Evolutionary conservation across 2,329 filamentous ascomycete species (phyloP).

Genomic region (Fusarium sp.): DNA sequence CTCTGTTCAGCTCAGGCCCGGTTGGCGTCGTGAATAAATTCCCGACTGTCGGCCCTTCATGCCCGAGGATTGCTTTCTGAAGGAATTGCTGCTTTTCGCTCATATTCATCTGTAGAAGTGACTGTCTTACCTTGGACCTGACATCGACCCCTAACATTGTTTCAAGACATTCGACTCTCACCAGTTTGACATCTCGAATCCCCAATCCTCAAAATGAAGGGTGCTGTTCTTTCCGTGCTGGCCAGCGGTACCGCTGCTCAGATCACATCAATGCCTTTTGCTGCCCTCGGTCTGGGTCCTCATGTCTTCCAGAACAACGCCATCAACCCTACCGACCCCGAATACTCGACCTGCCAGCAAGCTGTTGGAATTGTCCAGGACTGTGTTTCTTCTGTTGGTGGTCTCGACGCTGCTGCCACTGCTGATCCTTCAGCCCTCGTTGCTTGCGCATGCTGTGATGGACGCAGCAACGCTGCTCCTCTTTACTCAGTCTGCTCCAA

Average conservation of each 20-base stretch:
- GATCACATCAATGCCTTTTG: constrained; percentile 30
- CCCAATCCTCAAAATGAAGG: constrained; percentile 36
- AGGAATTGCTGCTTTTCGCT: constrained; percentile 6
- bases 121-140: constrained; percentile 1
- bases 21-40: constrained; percentile 26
- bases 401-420: constrained; percentile 31
- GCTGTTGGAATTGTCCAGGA: constrained; percentile 29
- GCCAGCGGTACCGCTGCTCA: constrained; percentile 41
- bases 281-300: constrained; percentile 24
- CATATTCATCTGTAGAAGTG: constrained; percentile 11
- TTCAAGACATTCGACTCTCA: constrained; percentile 3
- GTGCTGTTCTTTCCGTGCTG: constrained; percentile 30
- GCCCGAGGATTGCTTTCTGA: constrained; percentile 1
- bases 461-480: constrained; percentile 29
- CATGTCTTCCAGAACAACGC: constrained; percentile 35
- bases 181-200: background rate
- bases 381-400: constrained; percentile 39
- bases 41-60: constrained; percentile 8
- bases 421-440: constrained; percentile 36
- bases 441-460: constrained; percentile 43
- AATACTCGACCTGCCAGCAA: constrained; percentile 37
- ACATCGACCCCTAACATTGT: background rate
- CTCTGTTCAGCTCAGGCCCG: constrained; percentile 14
- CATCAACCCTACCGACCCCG: constrained; percentile 36
- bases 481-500: constrained; percentile 43